Base-by-base conservation (phyloP, 371 early-diverging fungal species). In the Lichtheimia ramosa region DNA sequence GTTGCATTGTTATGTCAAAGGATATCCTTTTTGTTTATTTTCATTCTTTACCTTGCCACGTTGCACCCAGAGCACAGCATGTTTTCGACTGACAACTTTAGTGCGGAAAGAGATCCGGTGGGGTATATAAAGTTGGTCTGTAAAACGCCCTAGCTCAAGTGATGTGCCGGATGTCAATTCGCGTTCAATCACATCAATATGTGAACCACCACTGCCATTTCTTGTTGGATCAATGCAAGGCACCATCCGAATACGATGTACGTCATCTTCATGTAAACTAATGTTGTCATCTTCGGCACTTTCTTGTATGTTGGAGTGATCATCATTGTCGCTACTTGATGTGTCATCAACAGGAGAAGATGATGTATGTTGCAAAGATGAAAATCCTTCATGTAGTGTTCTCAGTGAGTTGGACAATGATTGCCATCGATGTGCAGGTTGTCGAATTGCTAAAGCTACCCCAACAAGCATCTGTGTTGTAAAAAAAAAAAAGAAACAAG, bases 81-180 rank as follows among this genome's bases (percentile, higher is more conserved):
- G 66, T 6, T 53, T 53, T 24, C 66, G 61, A 42, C 66, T 65
- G 49, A 65, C 61, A 6, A 65, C 66, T 41, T 65, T 65, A 34
- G 53, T 65, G 16, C 61, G 61, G 39, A 65, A 61, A 7, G 61
- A 84, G 40, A 91, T 88, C 34, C 89, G 77, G 69, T 84, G 86
- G 43, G 83, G 82, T 25, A 61, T 51, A 48, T 58, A 54, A 7
- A 78, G 79, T 61, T 84, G 84, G 61, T 91, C 90, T 3, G 91
- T 89, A 56, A 87, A 89, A 51, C 92, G 77, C 0, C 90, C 90
- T 39, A 91, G 82, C 61, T 89, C 87, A 40, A 91, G 68, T 1
- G 83, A 65, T 24, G 77, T 74, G 54, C 79, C 79, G 28, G 87
- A 82, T 5, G 82, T 71, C 5, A 91, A 79, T 27, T 88, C 86